Conservation (phyloP, 164 flowering plant species). For the Vitis rupestris region DNA sequence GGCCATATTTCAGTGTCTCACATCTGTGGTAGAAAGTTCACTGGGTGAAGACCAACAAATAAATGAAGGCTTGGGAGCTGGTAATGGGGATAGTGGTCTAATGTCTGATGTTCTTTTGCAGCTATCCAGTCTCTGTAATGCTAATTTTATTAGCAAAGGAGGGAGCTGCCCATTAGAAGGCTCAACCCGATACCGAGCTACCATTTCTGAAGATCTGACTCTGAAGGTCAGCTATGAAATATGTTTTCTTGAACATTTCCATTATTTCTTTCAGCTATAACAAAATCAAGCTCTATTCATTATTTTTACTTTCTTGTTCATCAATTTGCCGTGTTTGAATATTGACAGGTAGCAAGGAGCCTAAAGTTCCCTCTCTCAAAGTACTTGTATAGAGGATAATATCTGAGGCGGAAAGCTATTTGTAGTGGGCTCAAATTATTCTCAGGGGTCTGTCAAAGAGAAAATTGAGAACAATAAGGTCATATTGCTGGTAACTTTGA, state of each 20-base stretch:
- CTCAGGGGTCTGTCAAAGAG: background rate
- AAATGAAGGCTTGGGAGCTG: constrained; percentile 20
- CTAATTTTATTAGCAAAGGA: constrained; percentile 83
- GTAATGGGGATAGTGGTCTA: constrained; percentile 36
- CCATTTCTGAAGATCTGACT: constrained; percentile 76
- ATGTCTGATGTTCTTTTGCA: constrained; percentile 91
- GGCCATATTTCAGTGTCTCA: constrained; percentile 90
- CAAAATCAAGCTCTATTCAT: background rate
- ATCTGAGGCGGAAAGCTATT: constrained; percentile 4
- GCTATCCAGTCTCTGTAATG: constrained; percentile 87
- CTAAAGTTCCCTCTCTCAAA: constrained; percentile 79
- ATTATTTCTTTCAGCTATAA: background rate
- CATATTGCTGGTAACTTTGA: background rate
- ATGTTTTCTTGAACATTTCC: too few species aligned
- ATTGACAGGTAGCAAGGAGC: constrained; percentile 80
- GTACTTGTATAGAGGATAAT: constrained; percentile 70
- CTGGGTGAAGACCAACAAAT: constrained; percentile 44
- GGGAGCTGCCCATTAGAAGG: constrained; percentile 92
- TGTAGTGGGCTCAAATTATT: constrained; percentile 5
- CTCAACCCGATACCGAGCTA: constrained; percentile 73
- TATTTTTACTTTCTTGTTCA: background rate
- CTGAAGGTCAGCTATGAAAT: constrained; percentile 49
- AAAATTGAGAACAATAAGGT: background rate
- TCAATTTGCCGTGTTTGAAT: background rate
- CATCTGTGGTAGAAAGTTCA: constrained; percentile 59